Conservation (phyloP, 129 eudicot species). For the Saussurea involucrata region DNA sequence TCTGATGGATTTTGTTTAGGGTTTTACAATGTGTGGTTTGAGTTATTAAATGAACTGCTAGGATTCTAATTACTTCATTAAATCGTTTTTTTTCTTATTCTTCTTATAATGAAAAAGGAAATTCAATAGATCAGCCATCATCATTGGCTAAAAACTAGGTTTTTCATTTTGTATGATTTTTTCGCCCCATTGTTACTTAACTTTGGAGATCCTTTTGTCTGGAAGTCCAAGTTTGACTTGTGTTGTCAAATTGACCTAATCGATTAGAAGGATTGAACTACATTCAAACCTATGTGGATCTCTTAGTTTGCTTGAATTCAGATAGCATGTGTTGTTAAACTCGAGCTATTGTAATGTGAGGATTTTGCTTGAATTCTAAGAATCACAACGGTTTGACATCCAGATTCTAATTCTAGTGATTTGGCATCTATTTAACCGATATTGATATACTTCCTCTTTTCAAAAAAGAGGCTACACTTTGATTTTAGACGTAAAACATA, state of each 20-base stretch:
- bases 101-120: not conserved
- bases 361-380: slow-evolving; percentile 14
- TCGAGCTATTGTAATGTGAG: not conserved
- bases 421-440: slow-evolving; percentile 11
- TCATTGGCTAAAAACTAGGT: not conserved
- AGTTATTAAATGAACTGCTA: not conserved
- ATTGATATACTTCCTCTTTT: not conserved
- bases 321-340: not conserved
- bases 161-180: not conserved
- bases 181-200: not conserved
- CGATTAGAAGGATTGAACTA: slow-evolving; percentile 2
- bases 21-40: slow-evolving; percentile 14
- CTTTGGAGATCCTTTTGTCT: slow-evolving; percentile 12
- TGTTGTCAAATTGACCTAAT: slow-evolving; percentile 19
- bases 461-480: not conserved
- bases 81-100: not conserved
- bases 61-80: not conserved
- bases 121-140: slow-evolving; percentile 13
- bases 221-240: slow-evolving; percentile 21
- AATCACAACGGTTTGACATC: slow-evolving; percentile 1
- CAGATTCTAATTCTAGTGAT: not conserved
- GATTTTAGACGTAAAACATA: not conserved
- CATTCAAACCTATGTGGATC: slow-evolving; percentile 5
- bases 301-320: not conserved
- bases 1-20: slow-evolving; percentile 28